Evolutionary conservation across 139 green algal genomes (phyloP), one percentile per base, ranked within the genome.

Genomic region (Spirogloea muscicola): DNA sequence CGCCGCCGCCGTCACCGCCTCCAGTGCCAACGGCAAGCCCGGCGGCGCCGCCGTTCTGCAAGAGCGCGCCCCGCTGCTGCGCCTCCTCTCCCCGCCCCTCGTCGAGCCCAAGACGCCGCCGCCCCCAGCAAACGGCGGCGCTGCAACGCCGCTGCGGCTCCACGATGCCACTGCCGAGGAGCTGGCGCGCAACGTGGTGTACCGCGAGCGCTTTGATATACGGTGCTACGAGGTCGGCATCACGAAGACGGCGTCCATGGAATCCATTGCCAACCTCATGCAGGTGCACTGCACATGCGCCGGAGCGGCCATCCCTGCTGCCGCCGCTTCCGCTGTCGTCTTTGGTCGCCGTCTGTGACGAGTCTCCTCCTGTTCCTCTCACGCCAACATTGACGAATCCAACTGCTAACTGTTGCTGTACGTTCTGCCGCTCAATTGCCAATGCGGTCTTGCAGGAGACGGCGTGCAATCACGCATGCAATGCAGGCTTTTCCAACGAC

Each of bases 221-320:
- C 71, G 71, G 39, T 79, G 71, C 37, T 79, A 79, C 42, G 71
- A 79, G 64, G 71, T 79, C 3, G 71, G 63, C 27, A 37, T 78
- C 16, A 79, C 77, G 69, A 34, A 63, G 38, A 72, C 6, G 60
- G 71, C 71, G 1, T 68, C 42, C 27, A 79, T 79, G 38, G 71
- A 79, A 33, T 77, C 60, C n/a, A 79, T 79, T 25, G 71, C 71
- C 4, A 79, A 79, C 33, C 61, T 79, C 0, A n/a, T 79, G 41
- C 68, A 76, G 68, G 68, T 76, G 29, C 41, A 7, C 60, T 38
- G 25, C 5, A 27, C 31, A 34, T 59, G 27, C 33, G 58, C 62
- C 27, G 29, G 52, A 7, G 9, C 46, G 36, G 48, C 36, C 51
- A 10, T 25, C 3, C 38, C 6, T 66, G 6, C 3, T 16, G 10